Conservation (phyloP, 2,329 filamentous ascomycete species). For the Chaetomium sp. region DNA sequence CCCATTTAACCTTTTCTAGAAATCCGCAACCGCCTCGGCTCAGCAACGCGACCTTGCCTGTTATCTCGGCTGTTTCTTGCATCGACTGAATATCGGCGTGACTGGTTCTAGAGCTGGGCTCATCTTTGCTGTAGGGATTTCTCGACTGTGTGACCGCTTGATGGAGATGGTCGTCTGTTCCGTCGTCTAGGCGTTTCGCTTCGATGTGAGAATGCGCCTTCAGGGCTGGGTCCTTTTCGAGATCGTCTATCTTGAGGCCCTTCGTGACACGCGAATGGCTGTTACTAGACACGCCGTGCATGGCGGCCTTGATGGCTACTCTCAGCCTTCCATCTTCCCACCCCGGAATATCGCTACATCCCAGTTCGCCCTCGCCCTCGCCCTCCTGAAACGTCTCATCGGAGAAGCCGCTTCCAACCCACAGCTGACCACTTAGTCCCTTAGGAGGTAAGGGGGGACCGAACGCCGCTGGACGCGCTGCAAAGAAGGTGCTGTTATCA, state of each 20-base stretch:
- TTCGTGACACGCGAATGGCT: slow-evolving; percentile 27
- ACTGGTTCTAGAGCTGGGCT: slow-evolving; percentile 32
- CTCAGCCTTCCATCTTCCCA: slow-evolving; percentile 59
- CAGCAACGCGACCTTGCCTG: slow-evolving; percentile 84
- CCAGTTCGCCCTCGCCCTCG: slow-evolving; percentile 73
- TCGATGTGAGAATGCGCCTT: slow-evolving; percentile 25
- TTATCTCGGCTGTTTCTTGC: slow-evolving; percentile 86
- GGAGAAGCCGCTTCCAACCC: slow-evolving; percentile 87
- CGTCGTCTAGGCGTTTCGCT: slow-evolving; percentile 51
- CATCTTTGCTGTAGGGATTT: slow-evolving; percentile 31
- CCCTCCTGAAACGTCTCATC: slow-evolving; percentile 65
- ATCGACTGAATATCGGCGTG: slow-evolving; percentile 89
- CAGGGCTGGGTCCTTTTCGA: slow-evolving; percentile 22
- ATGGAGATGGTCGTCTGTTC: slow-evolving; percentile 79
- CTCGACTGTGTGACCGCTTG: slow-evolving; percentile 35
- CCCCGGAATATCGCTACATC: slow-evolving; percentile 88
- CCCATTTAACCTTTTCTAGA: slow-evolving; percentile 95
- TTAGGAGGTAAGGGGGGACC: slow-evolving; percentile 68
- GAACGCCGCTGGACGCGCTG: slow-evolving; percentile 88
- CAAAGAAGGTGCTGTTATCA: slow-evolving; percentile 96
- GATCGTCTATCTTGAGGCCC: slow-evolving; percentile 32
- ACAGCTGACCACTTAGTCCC: slow-evolving; percentile 82
- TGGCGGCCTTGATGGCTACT: slow-evolving; percentile 34
- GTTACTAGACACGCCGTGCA: slow-evolving; percentile 36
- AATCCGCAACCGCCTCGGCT: slow-evolving; percentile 94